phyloP scores from a whole-genome alignment of 2,329 filamentous ascomycete species.

The Calonectria naviculata region DNA sequence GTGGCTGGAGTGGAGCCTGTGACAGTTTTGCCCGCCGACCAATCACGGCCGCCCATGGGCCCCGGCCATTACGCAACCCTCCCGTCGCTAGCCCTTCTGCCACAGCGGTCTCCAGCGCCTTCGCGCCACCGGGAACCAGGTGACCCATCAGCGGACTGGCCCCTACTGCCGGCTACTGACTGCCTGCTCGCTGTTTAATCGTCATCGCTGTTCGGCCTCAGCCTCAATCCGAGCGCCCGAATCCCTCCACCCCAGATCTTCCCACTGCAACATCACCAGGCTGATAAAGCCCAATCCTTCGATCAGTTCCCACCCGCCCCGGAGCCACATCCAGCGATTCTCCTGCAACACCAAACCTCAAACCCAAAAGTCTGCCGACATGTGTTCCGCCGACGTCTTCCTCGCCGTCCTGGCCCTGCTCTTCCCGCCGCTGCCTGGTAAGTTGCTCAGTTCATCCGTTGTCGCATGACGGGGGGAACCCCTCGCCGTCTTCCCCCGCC shows the following conservation, averaged over 20 bases:
- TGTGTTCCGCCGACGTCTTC: conserved; percentile 72
- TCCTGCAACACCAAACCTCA: background rate
- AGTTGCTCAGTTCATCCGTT: conserved; percentile 41
- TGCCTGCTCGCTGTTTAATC: conserved; percentile 16
- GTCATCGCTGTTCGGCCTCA: conserved; percentile 34
- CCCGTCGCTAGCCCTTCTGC: conserved; percentile 4
- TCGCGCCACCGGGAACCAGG: conserved; percentile 15
- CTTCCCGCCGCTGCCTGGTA: conserved; percentile 74
- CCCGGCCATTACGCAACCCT: conserved; percentile 21
- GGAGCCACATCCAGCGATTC: background rate
- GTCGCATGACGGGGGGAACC: background rate
- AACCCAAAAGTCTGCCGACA: conserved; percentile 41
- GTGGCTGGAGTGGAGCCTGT: conserved; percentile 25
- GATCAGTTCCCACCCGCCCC: background rate
- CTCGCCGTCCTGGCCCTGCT: conserved; percentile 72
- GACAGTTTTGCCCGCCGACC: background rate
- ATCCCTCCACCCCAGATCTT: conserved; percentile 10
- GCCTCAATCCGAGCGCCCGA: conserved; percentile 24
- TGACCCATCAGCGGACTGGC: conserved; percentile 5
- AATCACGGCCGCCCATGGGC: background rate
- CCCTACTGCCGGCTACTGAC: background rate
- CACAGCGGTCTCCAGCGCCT: background rate
- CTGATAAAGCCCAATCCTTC: conserved; percentile 15
- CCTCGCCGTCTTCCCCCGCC: background rate
- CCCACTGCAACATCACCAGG: conserved; percentile 19